Evolutionary conservation across 2,329 filamentous ascomycete genomes (phyloP).

Genomic region (Amylocarpus encephaloides): DNA sequence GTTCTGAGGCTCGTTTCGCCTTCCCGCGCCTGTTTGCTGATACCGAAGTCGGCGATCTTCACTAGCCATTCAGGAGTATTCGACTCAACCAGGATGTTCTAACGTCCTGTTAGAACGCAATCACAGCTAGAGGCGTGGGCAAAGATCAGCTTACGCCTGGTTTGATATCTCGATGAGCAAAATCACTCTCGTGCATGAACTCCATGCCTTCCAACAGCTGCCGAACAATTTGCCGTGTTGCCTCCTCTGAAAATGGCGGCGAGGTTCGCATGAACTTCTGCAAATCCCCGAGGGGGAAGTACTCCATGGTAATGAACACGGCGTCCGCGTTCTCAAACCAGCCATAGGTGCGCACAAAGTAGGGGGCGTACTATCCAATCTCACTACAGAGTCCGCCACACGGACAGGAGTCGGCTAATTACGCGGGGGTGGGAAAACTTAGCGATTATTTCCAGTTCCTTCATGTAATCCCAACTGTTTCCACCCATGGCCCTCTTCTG

Average conservation of each 20-base stretch:
- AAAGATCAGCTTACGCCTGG: constrained; percentile 2
- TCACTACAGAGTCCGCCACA: no score
- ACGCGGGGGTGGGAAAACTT: not conserved
- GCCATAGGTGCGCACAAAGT: constrained; percentile 31
- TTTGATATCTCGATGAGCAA: constrained; percentile 12
- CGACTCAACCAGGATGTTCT: not conserved
- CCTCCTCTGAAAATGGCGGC: not conserved
- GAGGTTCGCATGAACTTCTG: constrained; percentile 13
- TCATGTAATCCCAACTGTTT: not conserved
- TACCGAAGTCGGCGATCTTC: not conserved
- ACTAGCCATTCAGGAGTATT: not conserved
- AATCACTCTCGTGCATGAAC: constrained; percentile 9
- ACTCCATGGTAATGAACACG: constrained; percentile 36
- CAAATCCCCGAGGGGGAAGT: constrained; percentile 32
- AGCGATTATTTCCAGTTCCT: not conserved
- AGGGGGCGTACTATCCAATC: not conserved
- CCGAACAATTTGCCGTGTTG: not conserved
- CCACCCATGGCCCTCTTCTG: not conserved
- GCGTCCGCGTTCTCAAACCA: constrained; percentile 32
- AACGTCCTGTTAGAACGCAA: not conserved
- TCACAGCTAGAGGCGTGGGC: not conserved
- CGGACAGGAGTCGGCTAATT: not conserved
- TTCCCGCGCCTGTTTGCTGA: not conserved
- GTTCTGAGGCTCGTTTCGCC: constrained; percentile 7
- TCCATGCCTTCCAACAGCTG: constrained; percentile 7